Evolutionary conservation across 192 early-diverging fungal species (phyloP).

Genomic region (Coemansia sp.): DNA sequence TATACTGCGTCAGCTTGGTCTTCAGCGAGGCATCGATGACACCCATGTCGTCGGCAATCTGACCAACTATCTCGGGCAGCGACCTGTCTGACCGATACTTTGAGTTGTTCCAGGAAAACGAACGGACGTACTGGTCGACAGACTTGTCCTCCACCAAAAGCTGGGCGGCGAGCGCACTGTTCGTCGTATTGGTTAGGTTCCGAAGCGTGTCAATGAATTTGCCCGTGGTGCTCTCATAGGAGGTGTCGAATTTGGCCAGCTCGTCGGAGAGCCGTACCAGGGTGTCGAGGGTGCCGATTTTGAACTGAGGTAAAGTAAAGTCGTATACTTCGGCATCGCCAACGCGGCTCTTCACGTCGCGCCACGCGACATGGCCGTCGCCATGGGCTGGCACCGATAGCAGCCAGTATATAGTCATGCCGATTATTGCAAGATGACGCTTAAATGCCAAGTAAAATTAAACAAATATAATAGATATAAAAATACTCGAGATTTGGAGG

Average conservation of each 20-base stretch:
- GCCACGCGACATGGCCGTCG: conserved; percentile 57
- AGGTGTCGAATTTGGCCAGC: conserved; percentile 79
- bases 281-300: conserved; percentile 86
- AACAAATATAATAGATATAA: conserved; percentile 2
- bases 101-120: conserved; percentile 95
- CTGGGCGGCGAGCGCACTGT: conserved; percentile 1
- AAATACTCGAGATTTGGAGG: background rate
- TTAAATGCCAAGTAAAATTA: background rate
- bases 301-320: conserved; percentile 86
- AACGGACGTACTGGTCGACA: conserved; percentile 82
- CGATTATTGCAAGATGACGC: background rate
- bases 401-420: conserved; percentile 63
- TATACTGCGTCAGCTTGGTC: conserved; percentile 85
- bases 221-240: conserved; percentile 68
- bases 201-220: conserved; percentile 89
- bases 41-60: conserved; percentile 82
- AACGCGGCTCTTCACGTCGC: conserved; percentile 35
- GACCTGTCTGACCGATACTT: conserved; percentile 95
- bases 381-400: conserved; percentile 88
- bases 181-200: conserved; percentile 48
- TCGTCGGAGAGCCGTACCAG: conserved; percentile 96
- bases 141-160: conserved; percentile 55
- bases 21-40: conserved; percentile 90
- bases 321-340: conserved; percentile 83
- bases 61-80: conserved; percentile 77